Percentiles rank a stretch among this genome's conserved stretches.
Conservation (phyloP, 345 rosid genomes). For the Eucalyptus rudis region DNA sequence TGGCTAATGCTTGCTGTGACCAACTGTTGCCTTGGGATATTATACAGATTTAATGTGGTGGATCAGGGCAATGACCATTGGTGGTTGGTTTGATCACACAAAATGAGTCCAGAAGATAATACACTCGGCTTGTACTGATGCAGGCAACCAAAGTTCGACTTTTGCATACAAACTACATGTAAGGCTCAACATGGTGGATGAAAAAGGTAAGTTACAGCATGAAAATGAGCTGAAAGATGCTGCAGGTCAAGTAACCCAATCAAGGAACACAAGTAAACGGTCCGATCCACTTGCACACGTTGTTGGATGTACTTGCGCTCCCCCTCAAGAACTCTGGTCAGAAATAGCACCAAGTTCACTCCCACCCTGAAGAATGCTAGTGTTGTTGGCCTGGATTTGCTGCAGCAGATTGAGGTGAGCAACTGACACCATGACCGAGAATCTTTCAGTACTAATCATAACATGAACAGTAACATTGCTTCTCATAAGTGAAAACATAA, state of each 20-base stretch:
- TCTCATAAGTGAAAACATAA: neutral
- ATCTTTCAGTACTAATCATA: neutral
- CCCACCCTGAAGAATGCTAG: neutral
- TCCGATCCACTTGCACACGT: conserved; percentile 1
- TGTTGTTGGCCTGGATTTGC: neutral
- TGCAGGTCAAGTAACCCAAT: neutral
- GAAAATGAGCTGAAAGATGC: conserved; percentile 1
- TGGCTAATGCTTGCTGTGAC: neutral
- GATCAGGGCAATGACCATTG: neutral
- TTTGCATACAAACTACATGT: neutral
- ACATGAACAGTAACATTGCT: neutral
- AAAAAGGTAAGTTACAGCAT: neutral
- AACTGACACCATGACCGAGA: neutral
- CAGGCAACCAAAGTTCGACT: neutral
- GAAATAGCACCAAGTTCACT: conserved; percentile 2
- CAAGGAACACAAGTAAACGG: neutral
- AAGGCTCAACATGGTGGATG: neutral
- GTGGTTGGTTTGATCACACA: neutral
- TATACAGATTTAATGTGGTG: neutral
- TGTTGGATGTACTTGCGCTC: neutral
- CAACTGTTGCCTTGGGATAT: neutral
- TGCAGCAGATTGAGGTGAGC: neutral
- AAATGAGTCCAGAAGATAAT: neutral
- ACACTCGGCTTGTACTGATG: neutral
- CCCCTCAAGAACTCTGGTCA: neutral